Evolutionary conservation across 371 early-diverging fungal genomes (phyloP).

Genomic region (Umbelopsis sp.): DNA sequence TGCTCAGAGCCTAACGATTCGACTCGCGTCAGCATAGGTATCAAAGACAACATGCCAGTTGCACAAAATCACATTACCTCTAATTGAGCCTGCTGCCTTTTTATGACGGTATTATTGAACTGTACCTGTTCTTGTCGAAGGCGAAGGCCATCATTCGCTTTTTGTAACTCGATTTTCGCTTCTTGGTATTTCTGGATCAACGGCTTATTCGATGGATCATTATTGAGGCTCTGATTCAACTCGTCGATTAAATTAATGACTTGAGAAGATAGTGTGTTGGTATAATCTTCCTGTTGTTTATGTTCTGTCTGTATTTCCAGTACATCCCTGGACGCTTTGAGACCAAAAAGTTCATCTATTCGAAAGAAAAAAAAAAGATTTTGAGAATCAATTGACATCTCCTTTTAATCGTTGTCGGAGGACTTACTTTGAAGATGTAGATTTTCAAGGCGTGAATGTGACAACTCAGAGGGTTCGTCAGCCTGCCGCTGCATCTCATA

Average conservation of each 20-base stretch:
- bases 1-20: background rate
- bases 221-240: background rate
- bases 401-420: background rate
- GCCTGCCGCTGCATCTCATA: conserved; percentile 4
- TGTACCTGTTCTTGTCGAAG: conserved; percentile 14
- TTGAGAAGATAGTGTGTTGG: conserved; percentile 11
- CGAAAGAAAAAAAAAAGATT: background rate
- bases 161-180: background rate
- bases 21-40: background rate
- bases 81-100: background rate
- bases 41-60: background rate
- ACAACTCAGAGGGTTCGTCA: background rate
- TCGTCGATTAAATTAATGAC: conserved; percentile 5
- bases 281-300: conserved; percentile 14
- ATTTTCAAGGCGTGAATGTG: conserved; percentile 2
- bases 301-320: conserved; percentile 1
- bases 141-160: background rate
- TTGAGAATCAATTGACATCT: background rate
- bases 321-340: conserved; percentile 1
- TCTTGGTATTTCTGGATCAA: conserved; percentile 13
- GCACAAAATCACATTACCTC: background rate
- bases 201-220: background rate
- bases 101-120: conserved; percentile 1
- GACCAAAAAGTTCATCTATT: conserved; percentile 8
- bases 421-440: conserved; percentile 16